These are phyloP conservation scores for Pseudogymnoascus verrucosus DNA, from an alignment of 2,329 filamentous ascomycete species.

Conservation along the genomic window DNA sequence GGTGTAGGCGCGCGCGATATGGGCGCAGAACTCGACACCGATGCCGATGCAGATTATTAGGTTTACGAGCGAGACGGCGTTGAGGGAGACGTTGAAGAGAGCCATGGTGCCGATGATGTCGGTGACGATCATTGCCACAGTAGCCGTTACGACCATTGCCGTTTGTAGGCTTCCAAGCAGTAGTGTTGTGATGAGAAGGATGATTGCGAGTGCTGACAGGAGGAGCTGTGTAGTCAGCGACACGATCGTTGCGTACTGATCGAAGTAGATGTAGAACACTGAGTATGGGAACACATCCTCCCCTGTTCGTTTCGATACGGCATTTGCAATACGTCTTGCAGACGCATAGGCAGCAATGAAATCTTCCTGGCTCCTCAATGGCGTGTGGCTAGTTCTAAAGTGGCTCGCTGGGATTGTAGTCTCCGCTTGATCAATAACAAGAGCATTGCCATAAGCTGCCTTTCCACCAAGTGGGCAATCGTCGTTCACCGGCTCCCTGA, in stretches of 20 bases:
- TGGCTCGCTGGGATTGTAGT: slow-evolving; percentile 72
- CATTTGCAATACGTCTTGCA: slow-evolving; percentile 76
- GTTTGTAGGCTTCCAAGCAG: slow-evolving; percentile 80
- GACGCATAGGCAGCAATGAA: slow-evolving; percentile 88
- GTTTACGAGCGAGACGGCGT: slow-evolving; percentile 92
- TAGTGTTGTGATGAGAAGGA: slow-evolving; percentile 69
- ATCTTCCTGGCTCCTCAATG: slow-evolving; percentile 78
- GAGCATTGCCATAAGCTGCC: slow-evolving; percentile 76
- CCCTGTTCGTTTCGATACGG: slow-evolving; percentile 62
- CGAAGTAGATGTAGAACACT: slow-evolving; percentile 98
- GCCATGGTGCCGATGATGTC: slow-evolving; percentile 97
- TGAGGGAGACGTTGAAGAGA: slow-evolving; percentile 77
- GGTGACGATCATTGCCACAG: slow-evolving; percentile 86
- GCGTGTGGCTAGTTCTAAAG: slow-evolving; percentile 85
- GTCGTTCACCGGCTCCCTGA: slow-evolving; percentile 69
- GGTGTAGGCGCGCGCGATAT: slow-evolving; percentile 91
- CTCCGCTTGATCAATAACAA: slow-evolving; percentile 65
- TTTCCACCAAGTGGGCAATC: slow-evolving; percentile 83
- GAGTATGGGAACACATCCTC: slow-evolving; percentile 92
- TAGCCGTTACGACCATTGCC: slow-evolving; percentile 71
- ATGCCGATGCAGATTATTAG: slow-evolving; percentile 96
- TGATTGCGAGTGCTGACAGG: slow-evolving; percentile 74
- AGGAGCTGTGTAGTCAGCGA: slow-evolving; percentile 71
- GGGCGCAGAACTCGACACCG: slow-evolving; percentile 92
- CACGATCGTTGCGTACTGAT: slow-evolving; percentile 86